Conservation (phyloP, 257 asterid genomes). For the Salvia rosmarinus region DNA sequence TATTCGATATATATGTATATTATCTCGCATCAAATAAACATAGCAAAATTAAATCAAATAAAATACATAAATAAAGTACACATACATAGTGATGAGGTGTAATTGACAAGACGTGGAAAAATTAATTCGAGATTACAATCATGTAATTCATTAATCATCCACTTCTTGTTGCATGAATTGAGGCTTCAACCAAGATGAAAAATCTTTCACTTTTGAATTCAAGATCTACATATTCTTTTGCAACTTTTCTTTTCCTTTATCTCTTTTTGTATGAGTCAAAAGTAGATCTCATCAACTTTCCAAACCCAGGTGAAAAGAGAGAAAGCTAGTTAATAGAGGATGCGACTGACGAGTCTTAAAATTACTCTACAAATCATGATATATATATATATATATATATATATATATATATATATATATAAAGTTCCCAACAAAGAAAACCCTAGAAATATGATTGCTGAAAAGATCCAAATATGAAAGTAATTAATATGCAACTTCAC, state of each 20-base stretch:
- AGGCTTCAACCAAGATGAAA: background rate
- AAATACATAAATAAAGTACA: background rate
- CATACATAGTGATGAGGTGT: background rate
- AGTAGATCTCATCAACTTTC: constrained; percentile 2
- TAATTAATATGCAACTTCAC: constrained; percentile 10
- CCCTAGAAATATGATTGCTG: constrained; percentile 28
- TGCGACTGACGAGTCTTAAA: background rate
- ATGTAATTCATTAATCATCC: background rate
- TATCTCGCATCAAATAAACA: constrained; percentile 6
- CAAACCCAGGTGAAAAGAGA: background rate
- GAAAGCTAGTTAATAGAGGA: background rate
- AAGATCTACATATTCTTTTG: constrained; percentile 25
- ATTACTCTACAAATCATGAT: constrained; percentile 13
- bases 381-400: background rate
- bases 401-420: background rate
- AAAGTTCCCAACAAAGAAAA: constrained; percentile 14
- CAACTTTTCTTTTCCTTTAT: background rate
- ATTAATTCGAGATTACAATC: background rate
- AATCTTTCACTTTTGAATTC: background rate
- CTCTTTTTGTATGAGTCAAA: background rate
- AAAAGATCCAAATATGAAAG: background rate
- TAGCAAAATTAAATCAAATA: background rate
- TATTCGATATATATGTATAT: constrained; percentile 2
- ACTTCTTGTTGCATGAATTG: background rate
- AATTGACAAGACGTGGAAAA: too few species aligned